Conservation (phyloP, 2,329 filamentous ascomycete genomes). For the Pestalotiopsis sp. region DNA sequence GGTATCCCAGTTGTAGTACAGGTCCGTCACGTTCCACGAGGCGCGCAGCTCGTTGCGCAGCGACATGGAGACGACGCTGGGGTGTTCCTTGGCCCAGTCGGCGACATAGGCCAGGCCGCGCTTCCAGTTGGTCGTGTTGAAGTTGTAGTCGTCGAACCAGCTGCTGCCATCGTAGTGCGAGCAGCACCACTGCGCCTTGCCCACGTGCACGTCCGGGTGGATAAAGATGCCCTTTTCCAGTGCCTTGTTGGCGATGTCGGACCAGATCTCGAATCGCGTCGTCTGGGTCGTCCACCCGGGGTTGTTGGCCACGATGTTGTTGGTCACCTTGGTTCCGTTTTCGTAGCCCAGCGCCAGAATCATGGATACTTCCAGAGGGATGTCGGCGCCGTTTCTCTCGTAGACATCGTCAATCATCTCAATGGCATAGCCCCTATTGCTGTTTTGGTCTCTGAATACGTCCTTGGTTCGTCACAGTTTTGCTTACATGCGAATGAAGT, state of each 20-base stretch:
- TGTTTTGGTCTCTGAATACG: slow-evolving; percentile 12
- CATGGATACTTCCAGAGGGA: slow-evolving; percentile 40
- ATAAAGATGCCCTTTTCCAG: slow-evolving; percentile 38
- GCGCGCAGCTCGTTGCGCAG: slow-evolving; percentile 45
- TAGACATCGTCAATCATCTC: slow-evolving; percentile 57
- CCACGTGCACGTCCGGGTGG: slow-evolving; percentile 44
- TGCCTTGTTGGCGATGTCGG: slow-evolving; percentile 37
- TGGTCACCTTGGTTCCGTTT: slow-evolving; percentile 51
- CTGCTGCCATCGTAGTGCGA: slow-evolving; percentile 51
- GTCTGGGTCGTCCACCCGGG: slow-evolving; percentile 50
- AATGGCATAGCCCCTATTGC: slow-evolving; percentile 51
- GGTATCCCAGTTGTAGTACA: slow-evolving; percentile 48
- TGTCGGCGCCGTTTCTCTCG: slow-evolving; percentile 40
- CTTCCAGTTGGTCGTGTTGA: slow-evolving; percentile 56
- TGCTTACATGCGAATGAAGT: slow-evolving; percentile 53
- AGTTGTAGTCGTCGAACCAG: slow-evolving; percentile 60
- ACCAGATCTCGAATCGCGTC: slow-evolving; percentile 47
- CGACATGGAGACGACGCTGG: slow-evolving; percentile 42
- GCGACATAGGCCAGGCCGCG: slow-evolving; percentile 57
- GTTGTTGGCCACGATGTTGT: slow-evolving; percentile 52
- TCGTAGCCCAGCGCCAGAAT: slow-evolving; percentile 43
- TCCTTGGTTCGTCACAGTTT: slow-evolving; percentile 28
- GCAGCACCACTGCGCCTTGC: slow-evolving; percentile 49
- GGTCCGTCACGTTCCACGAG: slow-evolving; percentile 35
- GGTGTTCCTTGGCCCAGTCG: slow-evolving; percentile 42